These are phyloP conservation scores for Fraxinus greggii DNA, from an alignment of 305 asterid genomes.

Conservation along the genomic window DNA sequence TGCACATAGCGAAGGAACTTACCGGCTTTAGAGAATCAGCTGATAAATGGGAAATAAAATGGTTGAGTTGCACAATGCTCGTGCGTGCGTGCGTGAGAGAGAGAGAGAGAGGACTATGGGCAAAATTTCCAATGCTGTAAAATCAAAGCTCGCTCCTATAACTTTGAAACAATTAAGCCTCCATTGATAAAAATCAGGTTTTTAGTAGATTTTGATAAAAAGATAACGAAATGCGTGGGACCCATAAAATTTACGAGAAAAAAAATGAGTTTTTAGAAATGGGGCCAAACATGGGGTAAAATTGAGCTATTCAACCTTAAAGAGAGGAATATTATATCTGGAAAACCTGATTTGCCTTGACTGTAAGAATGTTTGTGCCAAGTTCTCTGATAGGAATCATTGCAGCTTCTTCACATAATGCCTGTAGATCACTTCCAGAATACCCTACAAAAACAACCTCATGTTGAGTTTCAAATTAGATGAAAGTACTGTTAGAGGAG, in stretches of 20 bases:
- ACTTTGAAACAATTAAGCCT: background rate
- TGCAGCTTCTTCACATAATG: conserved; percentile 94
- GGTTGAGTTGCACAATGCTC: background rate
- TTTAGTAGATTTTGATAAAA: too few species aligned
- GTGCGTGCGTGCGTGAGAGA: background rate
- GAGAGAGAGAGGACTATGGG: background rate
- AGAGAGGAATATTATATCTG: background rate
- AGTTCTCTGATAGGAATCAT: conserved; percentile 99
- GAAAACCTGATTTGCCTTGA: conserved; percentile 71
- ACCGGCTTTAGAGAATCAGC: background rate
- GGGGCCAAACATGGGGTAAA: background rate
- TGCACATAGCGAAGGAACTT: conserved; percentile 30
- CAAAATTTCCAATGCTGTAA: background rate
- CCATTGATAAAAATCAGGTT: background rate
- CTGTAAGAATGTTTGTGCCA: conserved; percentile 73
- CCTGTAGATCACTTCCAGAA: conserved; percentile 96
- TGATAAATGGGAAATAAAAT: background rate
- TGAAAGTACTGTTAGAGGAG: background rate
- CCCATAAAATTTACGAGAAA: background rate
- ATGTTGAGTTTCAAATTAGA: conserved; percentile 12
- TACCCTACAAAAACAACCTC: conserved; percentile 52
- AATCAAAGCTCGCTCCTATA: background rate
- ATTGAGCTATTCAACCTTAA: background rate
- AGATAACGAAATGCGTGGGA: background rate
- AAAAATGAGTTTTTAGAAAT: too few species aligned